Evolutionary conservation across 2,329 filamentous ascomycete genomes (phyloP).

Genomic region (Phialocephala sp.): DNA sequence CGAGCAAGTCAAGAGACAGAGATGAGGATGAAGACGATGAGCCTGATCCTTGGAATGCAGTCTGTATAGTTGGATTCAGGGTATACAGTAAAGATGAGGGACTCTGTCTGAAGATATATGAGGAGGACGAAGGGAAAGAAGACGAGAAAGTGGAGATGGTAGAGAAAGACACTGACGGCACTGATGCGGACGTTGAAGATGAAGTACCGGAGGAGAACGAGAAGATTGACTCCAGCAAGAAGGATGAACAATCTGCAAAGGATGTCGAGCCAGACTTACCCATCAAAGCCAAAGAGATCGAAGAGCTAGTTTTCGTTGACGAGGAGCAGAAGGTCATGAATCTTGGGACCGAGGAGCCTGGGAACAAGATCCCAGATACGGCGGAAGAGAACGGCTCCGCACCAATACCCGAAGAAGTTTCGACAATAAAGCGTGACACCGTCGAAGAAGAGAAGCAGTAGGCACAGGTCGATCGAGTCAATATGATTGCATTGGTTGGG

Average conservation of each 20-base stretch:
- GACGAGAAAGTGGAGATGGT: constrained; percentile 3
- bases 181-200: constrained; percentile 35
- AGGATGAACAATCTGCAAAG: not conserved
- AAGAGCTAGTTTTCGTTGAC: constrained; percentile 20
- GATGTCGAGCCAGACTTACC: constrained; percentile 10
- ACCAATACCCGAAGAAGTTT: not conserved
- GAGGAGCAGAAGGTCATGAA: constrained; percentile 22
- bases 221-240: not conserved
- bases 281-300: constrained; percentile 20
- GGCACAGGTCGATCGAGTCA: not conserved
- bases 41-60: constrained; percentile 50
- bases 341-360: not conserved
- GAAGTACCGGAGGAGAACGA: not conserved
- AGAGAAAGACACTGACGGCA: constrained; percentile 24
- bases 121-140: constrained; percentile 28
- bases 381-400: not conserved
- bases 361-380: not conserved
- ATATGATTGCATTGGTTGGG: not conserved
- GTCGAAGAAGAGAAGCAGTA: not conserved
- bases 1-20: constrained; percentile 36
- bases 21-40: constrained; percentile 43
- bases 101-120: constrained; percentile 33
- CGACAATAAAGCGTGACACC: not conserved
- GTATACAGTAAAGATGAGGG: constrained; percentile 53
- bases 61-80: constrained; percentile 50